Conservation (phyloP, 1,139 yeast genomes). For the Magnusiomyces suaveolens region DNA sequence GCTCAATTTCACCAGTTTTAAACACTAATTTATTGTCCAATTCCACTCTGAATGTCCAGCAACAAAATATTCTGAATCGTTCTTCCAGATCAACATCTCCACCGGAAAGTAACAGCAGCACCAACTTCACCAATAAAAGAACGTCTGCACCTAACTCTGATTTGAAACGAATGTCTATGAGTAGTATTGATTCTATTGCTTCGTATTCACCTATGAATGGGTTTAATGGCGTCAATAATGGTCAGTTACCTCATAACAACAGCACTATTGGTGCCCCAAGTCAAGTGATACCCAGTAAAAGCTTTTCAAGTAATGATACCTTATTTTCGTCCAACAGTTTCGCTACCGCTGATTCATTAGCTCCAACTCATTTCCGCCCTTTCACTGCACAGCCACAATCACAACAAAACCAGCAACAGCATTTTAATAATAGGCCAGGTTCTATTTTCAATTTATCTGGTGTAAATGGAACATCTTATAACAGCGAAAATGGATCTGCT, state of each 20-base stretch:
- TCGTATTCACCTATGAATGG: neutral
- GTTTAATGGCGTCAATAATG: neutral
- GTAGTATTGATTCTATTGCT: neutral
- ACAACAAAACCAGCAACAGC: neutral
- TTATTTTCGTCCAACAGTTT: neutral
- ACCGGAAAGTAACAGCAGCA: neutral
- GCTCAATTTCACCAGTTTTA: slow-evolving; percentile 2
- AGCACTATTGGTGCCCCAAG: neutral
- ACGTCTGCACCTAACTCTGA: neutral
- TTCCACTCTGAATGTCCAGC: neutral
- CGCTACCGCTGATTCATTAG: neutral
- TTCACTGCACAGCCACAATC: too few relatives aligned
- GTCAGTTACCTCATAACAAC: neutral
- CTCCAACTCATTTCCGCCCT: neutral
- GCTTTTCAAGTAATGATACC: neutral
- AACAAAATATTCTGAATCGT: neutral
- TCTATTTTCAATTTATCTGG: neutral
- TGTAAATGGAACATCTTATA: neutral
- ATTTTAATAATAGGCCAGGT: neutral
- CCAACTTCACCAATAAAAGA: neutral
- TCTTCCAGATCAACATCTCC: neutral
- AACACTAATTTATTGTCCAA: neutral
- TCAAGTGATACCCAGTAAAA: neutral
- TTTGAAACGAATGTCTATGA: neutral
- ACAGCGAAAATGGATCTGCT: neutral